Evolutionary conservation across 2,329 filamentous ascomycete genomes (phyloP).

Genomic region (Myriosclerotinia duriaeana): DNA sequence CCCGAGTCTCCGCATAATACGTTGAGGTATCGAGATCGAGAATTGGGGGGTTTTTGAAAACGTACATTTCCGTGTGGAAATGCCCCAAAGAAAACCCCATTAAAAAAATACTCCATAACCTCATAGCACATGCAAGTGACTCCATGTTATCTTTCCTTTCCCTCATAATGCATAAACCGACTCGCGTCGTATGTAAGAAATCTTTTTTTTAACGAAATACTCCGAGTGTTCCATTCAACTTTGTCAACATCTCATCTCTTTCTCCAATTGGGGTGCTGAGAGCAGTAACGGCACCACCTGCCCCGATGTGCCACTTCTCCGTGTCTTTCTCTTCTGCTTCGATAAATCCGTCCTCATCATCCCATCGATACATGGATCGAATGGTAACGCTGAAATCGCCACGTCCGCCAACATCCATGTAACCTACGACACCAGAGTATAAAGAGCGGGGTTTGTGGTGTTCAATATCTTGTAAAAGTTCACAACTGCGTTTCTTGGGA

Average conservation of each 20-base stretch:
- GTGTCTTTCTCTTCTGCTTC: slow-evolving; percentile 39
- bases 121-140: slow-evolving; percentile 7
- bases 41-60: neutral
- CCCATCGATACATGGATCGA: slow-evolving; percentile 73
- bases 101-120: slow-evolving; percentile 5
- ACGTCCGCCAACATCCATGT: slow-evolving; percentile 79
- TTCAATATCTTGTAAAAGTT: slow-evolving; percentile 74
- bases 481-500: slow-evolving; percentile 88
- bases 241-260: slow-evolving; percentile 86
- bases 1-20: slow-evolving; percentile 2
- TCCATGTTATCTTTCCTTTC: neutral
- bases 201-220: slow-evolving; percentile 31
- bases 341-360: slow-evolving; percentile 51
- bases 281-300: slow-evolving; percentile 85
- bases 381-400: slow-evolving; percentile 94
- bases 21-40: slow-evolving; percentile 9
- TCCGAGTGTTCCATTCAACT: slow-evolving; percentile 45
- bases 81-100: neutral
- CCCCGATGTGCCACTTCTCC: slow-evolving; percentile 79
- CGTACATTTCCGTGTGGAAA: neutral
- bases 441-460: slow-evolving; percentile 60
- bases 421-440: slow-evolving; percentile 88
- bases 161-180: slow-evolving; percentile 14
- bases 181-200: slow-evolving; percentile 18
- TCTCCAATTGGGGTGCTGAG: slow-evolving; percentile 79